Evolutionary conservation across 2,329 filamentous ascomycete genomes (phyloP).

Genomic region (Teratosphaeriaceae sp.): DNA sequence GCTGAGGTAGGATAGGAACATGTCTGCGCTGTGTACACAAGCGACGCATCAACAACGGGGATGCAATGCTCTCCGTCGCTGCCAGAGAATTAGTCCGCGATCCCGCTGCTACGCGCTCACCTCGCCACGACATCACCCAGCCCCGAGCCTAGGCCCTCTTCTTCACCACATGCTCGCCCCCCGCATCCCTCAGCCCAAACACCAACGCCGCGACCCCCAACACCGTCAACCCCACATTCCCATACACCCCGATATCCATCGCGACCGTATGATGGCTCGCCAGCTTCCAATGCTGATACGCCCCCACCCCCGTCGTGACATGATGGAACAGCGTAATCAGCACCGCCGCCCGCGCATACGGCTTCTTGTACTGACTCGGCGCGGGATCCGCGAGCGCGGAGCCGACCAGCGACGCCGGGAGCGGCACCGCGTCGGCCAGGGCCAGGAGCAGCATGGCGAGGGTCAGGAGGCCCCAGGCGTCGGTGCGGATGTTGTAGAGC

Average conservation of each 20-base stretch:
- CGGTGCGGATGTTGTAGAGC: constrained; percentile 31
- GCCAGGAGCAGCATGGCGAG: constrained; percentile 26
- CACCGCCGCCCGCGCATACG: constrained; percentile 27
- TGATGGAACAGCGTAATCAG: constrained; percentile 30
- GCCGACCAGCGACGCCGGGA: constrained; percentile 16
- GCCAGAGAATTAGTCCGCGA: too few relatives aligned
- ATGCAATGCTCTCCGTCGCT: too few relatives aligned
- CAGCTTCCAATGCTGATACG: constrained; percentile 27
- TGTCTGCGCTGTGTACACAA: too few relatives aligned
- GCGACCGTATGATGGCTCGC: constrained; percentile 27
- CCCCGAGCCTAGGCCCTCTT: not conserved
- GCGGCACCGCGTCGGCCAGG: constrained; percentile 26
- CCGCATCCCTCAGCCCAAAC: constrained; percentile 18
- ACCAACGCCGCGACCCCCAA: constrained; percentile 23
- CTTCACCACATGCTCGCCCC: not conserved
- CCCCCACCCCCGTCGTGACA: constrained; percentile 27
- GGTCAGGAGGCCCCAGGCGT: constrained; percentile 29
- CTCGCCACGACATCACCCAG: not conserved
- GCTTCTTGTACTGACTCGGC: constrained; percentile 18
- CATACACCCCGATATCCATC: constrained; percentile 31
- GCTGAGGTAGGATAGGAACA: too few relatives aligned
- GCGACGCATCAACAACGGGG: too few relatives aligned
- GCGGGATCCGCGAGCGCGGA: constrained; percentile 15
- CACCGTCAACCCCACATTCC: constrained; percentile 24
- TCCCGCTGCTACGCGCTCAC: too few relatives aligned